phyloP scores from a whole-genome alignment of 352 stramenopile species.

The Discostella stelligera region DNA sequence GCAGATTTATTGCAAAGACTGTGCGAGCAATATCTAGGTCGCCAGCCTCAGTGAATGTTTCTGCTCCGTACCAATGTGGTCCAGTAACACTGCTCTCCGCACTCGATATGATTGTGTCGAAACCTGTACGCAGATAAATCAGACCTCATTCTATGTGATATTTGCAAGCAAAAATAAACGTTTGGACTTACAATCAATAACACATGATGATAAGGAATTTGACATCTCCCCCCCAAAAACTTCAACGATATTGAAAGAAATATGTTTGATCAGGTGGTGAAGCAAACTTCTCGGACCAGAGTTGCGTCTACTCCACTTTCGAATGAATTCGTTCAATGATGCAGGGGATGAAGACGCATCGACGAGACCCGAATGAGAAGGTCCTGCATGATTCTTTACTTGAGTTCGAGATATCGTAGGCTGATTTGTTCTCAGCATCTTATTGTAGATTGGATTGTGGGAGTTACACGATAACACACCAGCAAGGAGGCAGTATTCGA shows the following conservation, averaged over 20 bases:
- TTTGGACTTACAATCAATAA: slow-evolving; percentile 60
- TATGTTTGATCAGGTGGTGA: slow-evolving; percentile 59
- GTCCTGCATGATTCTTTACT: slow-evolving; percentile 5
- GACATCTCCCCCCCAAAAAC: slow-evolving; percentile 60
- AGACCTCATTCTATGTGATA: slow-evolving; percentile 1
- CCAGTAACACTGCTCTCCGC: slow-evolving; percentile 7
- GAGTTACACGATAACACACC: slow-evolving; percentile 55
- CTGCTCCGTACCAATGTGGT: slow-evolving; percentile 44
- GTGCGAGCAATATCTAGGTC: slow-evolving; percentile 28
- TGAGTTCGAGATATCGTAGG: slow-evolving; percentile 9
- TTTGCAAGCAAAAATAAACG: slow-evolving; percentile 4
- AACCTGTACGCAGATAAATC: slow-evolving; percentile 31
- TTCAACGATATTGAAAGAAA: slow-evolving; percentile 59
- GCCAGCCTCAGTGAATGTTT: slow-evolving; percentile 21
- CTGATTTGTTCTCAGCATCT: slow-evolving; percentile 31
- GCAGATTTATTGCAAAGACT: slow-evolving; percentile 72
- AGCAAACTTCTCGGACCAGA: slow-evolving; percentile 67
- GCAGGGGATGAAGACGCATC: slow-evolving; percentile 24
- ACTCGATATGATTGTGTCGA: slow-evolving; percentile 27
- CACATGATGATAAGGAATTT: slow-evolving; percentile 52
- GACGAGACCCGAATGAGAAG: slow-evolving; percentile 7
- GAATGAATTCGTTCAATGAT: slow-evolving; percentile 61
- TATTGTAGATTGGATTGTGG: slow-evolving; percentile 50
- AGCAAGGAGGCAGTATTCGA: slow-evolving; percentile 75
- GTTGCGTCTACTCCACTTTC: slow-evolving; percentile 56